Percentiles rank a stretch among this genome's conserved stretches.
These are phyloP conservation scores for Nothophoma quercina DNA, from an alignment of 2,329 filamentous ascomycete species.

Conservation along the genomic window DNA sequence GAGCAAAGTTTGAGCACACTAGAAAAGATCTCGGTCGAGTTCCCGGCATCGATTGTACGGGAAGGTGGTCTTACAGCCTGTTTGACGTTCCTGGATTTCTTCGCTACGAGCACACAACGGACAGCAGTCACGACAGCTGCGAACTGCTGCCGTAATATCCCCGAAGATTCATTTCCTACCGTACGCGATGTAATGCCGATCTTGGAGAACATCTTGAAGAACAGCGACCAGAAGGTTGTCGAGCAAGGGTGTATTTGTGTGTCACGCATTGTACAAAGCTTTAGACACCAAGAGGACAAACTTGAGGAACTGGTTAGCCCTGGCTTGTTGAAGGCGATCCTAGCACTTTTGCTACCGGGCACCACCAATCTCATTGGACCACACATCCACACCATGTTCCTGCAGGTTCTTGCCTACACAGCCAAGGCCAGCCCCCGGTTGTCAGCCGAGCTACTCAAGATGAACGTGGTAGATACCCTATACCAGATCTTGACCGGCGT, in stretches of 20 bases:
- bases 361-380: constrained; percentile 94
- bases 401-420: constrained; percentile 88
- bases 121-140: constrained; percentile 97
- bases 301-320: constrained; percentile 92
- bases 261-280: constrained; percentile 95
- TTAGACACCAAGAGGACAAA: constrained; percentile 85
- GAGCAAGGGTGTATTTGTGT: constrained; percentile 97
- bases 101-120: constrained; percentile 93
- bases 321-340: constrained; percentile 81
- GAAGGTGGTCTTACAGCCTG: constrained; percentile 97
- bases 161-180: constrained; percentile 89
- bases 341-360: constrained; percentile 87
- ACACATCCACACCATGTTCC: constrained; percentile 94
- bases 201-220: constrained; percentile 85
- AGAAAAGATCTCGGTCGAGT: constrained; percentile 97
- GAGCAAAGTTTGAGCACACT: constrained; percentile 96
- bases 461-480: constrained; percentile 95
- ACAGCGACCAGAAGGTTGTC: constrained; percentile 94
- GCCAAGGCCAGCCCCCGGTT: constrained; percentile 86
- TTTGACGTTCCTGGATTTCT: constrained; percentile 94
- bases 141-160: constrained; percentile 97
- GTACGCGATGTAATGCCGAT: constrained; percentile 97
- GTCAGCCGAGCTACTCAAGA: constrained; percentile 89
- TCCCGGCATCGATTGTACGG: constrained; percentile 91
- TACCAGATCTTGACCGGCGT: constrained; percentile 98